phyloP scores from a whole-genome alignment of 139 green algal species.

The Chlamydomonas asymmetrica region DNA sequence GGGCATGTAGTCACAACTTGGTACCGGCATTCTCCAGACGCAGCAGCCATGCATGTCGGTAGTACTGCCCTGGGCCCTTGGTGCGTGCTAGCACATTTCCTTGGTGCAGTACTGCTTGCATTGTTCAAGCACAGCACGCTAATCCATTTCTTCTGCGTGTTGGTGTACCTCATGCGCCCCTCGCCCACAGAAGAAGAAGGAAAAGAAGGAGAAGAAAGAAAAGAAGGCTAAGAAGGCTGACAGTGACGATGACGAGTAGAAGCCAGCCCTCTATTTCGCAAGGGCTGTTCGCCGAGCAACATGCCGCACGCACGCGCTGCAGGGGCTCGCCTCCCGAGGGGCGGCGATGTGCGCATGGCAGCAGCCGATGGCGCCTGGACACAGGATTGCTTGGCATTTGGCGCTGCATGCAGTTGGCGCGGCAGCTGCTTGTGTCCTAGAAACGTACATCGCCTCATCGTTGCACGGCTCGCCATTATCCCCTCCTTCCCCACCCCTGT shows the following conservation, averaged over 20 bases:
- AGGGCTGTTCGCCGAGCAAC: neutral
- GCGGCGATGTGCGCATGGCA: neutral
- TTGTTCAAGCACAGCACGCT: conserved; percentile 9
- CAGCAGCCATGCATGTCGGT: neutral
- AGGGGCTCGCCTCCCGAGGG: neutral
- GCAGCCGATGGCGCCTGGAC: neutral
- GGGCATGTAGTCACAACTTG: neutral
- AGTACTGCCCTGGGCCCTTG: neutral
- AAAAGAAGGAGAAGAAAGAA: conserved; percentile 26
- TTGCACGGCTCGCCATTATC: too few relatives aligned
- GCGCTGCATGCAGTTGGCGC: neutral
- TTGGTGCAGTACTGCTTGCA: neutral
- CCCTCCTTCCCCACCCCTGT: too few relatives aligned
- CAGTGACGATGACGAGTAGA: conserved; percentile 7
- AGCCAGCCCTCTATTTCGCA: conserved; percentile 4
- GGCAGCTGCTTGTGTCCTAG: too few relatives aligned
- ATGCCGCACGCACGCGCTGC: neutral
- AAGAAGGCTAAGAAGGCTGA: conserved; percentile 12
- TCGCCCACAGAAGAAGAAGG: conserved; percentile 20
- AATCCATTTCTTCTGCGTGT: neutral
- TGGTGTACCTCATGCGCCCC: neutral
- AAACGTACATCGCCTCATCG: too few relatives aligned
- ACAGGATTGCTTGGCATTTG: neutral
- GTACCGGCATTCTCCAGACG: neutral
- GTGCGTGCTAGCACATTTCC: neutral